phyloP scores from a whole-genome alignment of 805 yeast species.

The Priceomyces medius region DNA sequence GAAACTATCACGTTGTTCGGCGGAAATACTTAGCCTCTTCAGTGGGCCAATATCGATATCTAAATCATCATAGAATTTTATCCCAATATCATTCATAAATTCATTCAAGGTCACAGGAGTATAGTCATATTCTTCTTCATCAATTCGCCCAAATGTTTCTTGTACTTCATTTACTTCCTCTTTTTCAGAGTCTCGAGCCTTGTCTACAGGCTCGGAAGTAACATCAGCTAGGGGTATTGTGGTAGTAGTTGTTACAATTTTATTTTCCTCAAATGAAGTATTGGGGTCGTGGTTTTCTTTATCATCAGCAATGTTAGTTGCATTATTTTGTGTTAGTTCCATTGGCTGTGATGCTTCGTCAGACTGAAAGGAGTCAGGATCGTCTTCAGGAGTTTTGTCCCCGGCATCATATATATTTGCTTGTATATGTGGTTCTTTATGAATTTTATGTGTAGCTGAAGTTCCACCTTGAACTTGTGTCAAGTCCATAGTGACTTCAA shows the following conservation, averaged over 20 bases:
- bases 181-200: neutral
- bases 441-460: neutral
- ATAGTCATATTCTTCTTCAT: conserved; percentile 20
- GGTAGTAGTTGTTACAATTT: conserved; percentile 14
- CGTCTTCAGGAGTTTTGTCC: neutral
- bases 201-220: conserved; percentile 3
- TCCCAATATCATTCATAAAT: conserved; percentile 40
- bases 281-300: neutral
- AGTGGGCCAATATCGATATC: conserved; percentile 30
- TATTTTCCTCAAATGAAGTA: neutral
- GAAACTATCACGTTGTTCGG: conserved; percentile 8
- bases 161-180: too few relatives aligned
- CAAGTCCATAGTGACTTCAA: conserved; percentile 17
- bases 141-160: too few relatives aligned
- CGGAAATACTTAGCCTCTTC: conserved; percentile 21
- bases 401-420: neutral
- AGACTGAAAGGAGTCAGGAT: neutral
- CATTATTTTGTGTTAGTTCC: conserved; percentile 19
- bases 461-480: conserved; percentile 1
- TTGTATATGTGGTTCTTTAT: neutral
- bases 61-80: conserved; percentile 48
- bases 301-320: neutral
- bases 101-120: conserved; percentile 34
- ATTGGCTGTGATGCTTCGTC: conserved; percentile 16
- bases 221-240: conserved; percentile 29